Evolutionary conservation across 495 filamentous ascomycete species (phyloP).

Genomic region (Cryomyces antarcticus): DNA sequence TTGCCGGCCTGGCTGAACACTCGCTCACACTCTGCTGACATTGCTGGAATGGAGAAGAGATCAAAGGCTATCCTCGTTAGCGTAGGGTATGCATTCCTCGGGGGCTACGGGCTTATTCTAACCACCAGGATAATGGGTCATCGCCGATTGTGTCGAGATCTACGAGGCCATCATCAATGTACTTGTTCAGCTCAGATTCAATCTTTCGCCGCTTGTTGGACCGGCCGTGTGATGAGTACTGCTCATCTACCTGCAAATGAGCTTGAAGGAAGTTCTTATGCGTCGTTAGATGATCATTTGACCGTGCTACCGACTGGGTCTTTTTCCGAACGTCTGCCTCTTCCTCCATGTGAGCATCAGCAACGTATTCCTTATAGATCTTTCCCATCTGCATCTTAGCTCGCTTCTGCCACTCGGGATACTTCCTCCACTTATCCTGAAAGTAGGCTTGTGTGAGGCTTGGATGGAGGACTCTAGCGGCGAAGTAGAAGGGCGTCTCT

Average conservation of each 20-base stretch:
- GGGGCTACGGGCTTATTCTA: not conserved
- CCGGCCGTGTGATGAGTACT: not conserved
- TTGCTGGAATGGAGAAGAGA: not conserved
- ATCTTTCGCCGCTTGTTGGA: not conserved
- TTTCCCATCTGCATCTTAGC: not conserved
- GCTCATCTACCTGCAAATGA: not conserved
- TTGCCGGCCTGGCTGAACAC: conserved; percentile 2
- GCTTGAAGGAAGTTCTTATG: not conserved
- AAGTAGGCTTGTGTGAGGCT: not conserved
- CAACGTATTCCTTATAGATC: not conserved
- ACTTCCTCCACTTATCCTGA: not conserved
- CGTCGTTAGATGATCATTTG: not conserved
- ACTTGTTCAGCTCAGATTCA: not conserved
- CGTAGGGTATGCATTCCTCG: not conserved
- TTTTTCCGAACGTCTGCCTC: not conserved
- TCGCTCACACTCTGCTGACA: conserved; percentile 4
- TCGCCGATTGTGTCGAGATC: not conserved
- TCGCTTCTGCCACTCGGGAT: not conserved
- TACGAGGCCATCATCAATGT: not conserved
- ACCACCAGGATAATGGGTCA: not conserved
- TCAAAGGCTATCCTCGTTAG: not conserved
- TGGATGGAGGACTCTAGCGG: not conserved
- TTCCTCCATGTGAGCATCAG: not conserved
- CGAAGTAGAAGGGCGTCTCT: not conserved
- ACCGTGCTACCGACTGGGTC: too few species aligned